Base-by-base conservation (phyloP, 1,139 yeast genomes). In the Debaryomyces singareniensis region DNA sequence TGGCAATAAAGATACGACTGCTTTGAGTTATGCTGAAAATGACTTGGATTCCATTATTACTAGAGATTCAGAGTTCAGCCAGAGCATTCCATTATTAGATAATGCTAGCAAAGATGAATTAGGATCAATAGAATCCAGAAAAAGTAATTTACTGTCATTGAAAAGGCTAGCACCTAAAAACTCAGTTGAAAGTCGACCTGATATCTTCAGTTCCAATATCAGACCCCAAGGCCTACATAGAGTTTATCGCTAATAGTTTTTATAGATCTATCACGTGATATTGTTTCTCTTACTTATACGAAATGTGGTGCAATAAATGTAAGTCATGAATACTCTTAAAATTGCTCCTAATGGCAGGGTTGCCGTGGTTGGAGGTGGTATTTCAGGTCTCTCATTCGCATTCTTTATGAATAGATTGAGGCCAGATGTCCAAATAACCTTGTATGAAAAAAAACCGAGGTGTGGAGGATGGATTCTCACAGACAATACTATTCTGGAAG, bases 391-490 rank as follows among this genome's bases (percentile, higher is more conserved):
- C 3, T 63, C 91, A 2, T 78, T 75, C 43, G 80, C 93, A 0
- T 87, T 83, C 53, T 83, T 83, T 43, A 61, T 89, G 13, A 63
- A 71, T 24, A 71, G 70, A 36, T 51, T 84, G 10, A 65, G 96
- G 29, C 91, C 91, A 0, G 95, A 86, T 49, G 43, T 85, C 13
- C 55, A 58, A 6, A 68, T 91, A 30, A 72, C 74, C 2, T 51
- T 91, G 0, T 71, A 68, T 36, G 97, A 91, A 42, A 52, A 67
- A 15, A 40, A 63, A 2, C 31, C 46, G 1, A 57, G 74, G 28
- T 59, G 75, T 5, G 96, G 96, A 12, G 98, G 98, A 0, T 87
- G 85, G 74, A 82, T 91, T 49, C 58, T 68, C 25, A 71, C 93
- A 0, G 51, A 61, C 33, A 41, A 44, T 15, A 34, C 47, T 10